These are phyloP conservation scores for Chaetoscypha palmicola DNA, from an alignment of 2,329 filamentous ascomycete species.

Conservation along the genomic window DNA sequence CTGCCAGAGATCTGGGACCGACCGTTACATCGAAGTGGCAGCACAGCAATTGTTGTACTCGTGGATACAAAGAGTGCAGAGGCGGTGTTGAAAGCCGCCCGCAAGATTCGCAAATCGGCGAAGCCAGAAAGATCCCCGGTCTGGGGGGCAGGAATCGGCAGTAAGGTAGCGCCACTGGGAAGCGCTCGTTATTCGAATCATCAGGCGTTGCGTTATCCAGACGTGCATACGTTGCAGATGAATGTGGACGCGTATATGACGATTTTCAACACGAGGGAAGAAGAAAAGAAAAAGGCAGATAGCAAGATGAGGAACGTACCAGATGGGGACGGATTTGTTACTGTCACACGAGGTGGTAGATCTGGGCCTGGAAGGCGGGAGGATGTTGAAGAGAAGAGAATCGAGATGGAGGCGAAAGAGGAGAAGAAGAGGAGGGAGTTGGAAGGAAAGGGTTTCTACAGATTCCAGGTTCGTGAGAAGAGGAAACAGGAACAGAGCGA, in stretches of 20 bases:
- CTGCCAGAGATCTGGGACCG: constrained; percentile 71
- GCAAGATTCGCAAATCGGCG: constrained; percentile 50
- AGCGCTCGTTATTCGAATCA: constrained; percentile 56
- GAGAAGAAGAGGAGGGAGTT: constrained; percentile 56
- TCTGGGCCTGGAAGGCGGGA: constrained; percentile 67
- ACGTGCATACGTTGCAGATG: constrained; percentile 57
- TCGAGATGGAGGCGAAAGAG: constrained; percentile 56
- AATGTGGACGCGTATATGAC: constrained; percentile 82
- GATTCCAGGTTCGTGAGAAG: constrained; percentile 75
- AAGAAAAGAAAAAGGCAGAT: constrained; percentile 53
- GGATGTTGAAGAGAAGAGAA: constrained; percentile 55
- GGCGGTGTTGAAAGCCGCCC: constrained; percentile 66
- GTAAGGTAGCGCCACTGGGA: constrained; percentile 49
- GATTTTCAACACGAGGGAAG: constrained; percentile 67
- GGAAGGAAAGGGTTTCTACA: constrained; percentile 69
- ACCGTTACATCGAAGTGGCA: constrained; percentile 63
- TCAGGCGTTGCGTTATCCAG: constrained; percentile 64
- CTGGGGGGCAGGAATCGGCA: constrained; percentile 61
- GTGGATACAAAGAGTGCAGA: constrained; percentile 77
- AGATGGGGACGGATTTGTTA: constrained; percentile 93
- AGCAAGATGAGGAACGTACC: constrained; percentile 67
- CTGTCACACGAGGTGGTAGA: constrained; percentile 73
- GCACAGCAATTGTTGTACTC: constrained; percentile 73
- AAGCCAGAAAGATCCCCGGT: constrained; percentile 46
- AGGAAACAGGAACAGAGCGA: constrained; percentile 67